Conservation (phyloP, 2,329 filamentous ascomycete species). For the Phyllosticta citriasiana region DNA sequence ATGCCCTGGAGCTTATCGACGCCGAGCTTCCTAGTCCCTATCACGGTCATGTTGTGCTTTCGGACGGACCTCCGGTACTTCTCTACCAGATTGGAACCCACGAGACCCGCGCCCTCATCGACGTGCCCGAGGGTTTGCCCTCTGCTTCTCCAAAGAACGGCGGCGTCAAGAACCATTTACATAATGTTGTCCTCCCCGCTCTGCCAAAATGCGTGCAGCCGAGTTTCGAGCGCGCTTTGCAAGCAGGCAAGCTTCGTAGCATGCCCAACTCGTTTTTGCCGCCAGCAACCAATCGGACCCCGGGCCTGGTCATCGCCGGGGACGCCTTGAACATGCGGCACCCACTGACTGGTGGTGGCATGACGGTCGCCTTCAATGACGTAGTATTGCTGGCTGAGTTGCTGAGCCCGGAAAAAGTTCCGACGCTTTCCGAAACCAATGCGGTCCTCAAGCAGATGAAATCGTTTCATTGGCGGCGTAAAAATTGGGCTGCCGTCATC, state of each 20-base stretch:
- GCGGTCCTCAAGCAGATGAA: conserved; percentile 60
- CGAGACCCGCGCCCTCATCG: conserved; percentile 83
- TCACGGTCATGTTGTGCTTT: conserved; percentile 83
- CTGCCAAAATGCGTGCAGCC: conserved; percentile 64
- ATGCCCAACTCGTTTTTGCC: conserved; percentile 98
- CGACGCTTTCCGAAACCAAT: conserved; percentile 56
- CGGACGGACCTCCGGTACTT: conserved; percentile 66
- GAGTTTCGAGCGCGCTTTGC: conserved; percentile 65
- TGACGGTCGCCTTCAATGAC: conserved; percentile 96
- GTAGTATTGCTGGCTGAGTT: conserved; percentile 67
- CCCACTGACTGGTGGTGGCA: conserved; percentile 89
- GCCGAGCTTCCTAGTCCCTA: conserved; percentile 63
- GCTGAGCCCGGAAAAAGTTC: conserved; percentile 58
- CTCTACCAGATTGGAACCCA: conserved; percentile 95
- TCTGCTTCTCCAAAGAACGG: conserved; percentile 64
- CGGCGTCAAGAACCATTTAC: conserved; percentile 76
- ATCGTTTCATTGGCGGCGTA: conserved; percentile 78
- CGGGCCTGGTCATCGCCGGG: conserved; percentile 72
- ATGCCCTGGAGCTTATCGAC: conserved; percentile 84
- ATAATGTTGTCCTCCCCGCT: conserved; percentile 66
- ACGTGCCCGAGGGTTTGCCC: conserved; percentile 69
- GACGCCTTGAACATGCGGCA: conserved; percentile 99
- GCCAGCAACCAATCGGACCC: conserved; percentile 58
- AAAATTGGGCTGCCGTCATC: conserved; percentile 74
- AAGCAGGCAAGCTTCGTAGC: conserved; percentile 64